Conservation (phyloP, 495 filamentous ascomycete genomes). For the Hypoxylon fragiforme region DNA sequence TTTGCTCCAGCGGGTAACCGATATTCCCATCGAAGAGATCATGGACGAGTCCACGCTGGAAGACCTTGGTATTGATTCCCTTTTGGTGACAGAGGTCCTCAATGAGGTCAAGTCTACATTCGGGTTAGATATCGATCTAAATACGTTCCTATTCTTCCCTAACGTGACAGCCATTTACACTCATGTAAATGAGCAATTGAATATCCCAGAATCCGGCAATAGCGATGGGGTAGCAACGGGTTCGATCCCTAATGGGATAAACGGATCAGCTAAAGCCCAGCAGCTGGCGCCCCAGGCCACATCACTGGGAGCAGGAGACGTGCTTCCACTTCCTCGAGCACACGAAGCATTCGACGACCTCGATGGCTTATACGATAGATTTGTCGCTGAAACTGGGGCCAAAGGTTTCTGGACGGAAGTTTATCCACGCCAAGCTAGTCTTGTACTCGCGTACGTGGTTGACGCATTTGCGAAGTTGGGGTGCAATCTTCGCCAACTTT, state of each 20-base stretch:
- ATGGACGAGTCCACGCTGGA: constrained; percentile 5
- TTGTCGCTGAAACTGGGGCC: not conserved
- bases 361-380: not conserved
- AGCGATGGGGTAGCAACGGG: constrained; percentile 2
- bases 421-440: not conserved
- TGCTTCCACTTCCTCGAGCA: no score
- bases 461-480: not conserved
- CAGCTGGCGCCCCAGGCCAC: no score
- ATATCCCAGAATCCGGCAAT: not conserved
- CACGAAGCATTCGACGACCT: not conserved
- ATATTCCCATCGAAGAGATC: constrained; percentile 32
- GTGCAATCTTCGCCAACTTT: constrained; percentile 5
- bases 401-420: not conserved
- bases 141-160: constrained; percentile 16
- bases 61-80: constrained; percentile 47
- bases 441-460: not conserved
- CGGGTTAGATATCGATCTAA: constrained; percentile 21
- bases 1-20: constrained; percentile 16
- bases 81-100: constrained; percentile 34
- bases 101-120: constrained; percentile 19
- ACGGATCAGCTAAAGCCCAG: no score
- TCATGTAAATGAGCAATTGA: constrained; percentile 25
- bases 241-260: no score
- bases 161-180: constrained; percentile 9
- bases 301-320: no score